phyloP scores from a whole-genome alignment of 495 filamentous ascomycete genomes.

The Penicillium verhagenii region DNA sequence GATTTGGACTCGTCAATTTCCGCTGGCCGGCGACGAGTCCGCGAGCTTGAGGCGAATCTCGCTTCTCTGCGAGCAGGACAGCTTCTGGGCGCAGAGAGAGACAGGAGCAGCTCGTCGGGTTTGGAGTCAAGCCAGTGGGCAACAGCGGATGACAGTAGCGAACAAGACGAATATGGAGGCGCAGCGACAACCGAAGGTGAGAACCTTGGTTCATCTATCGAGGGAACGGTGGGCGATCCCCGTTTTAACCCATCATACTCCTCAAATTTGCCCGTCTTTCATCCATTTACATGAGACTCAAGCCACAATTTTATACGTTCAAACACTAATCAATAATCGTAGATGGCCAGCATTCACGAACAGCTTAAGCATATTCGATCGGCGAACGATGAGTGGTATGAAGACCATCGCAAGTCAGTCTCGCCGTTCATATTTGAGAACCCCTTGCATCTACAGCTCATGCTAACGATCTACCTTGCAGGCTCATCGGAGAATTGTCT shows the following conservation, averaged over 20 bases:
- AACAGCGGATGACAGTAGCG: conserved; percentile 29
- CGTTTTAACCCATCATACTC: conserved; percentile 36
- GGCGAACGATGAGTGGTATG: conserved; percentile 47
- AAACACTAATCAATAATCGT: conserved; percentile 22
- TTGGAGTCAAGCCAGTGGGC: conserved; percentile 46
- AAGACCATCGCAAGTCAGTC: conserved; percentile 45
- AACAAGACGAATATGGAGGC: conserved; percentile 35
- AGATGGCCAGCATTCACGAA: conserved; percentile 54
- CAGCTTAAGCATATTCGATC: conserved; percentile 51
- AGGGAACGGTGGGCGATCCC: conserved; percentile 55
- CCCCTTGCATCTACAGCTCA: not conserved
- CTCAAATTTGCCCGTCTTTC: conserved; percentile 35
- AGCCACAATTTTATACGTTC: conserved; percentile 17
- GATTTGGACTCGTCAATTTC: conserved; percentile 43
- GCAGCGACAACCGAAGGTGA: conserved; percentile 49
- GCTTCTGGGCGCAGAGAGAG: conserved; percentile 10
- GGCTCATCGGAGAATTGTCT: conserved; percentile 44
- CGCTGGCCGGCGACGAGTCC: conserved; percentile 39
- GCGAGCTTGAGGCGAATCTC: conserved; percentile 48
- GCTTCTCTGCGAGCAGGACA: conserved; percentile 33
- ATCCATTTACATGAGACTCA: conserved; percentile 34
- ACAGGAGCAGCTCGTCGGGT: conserved; percentile 27
- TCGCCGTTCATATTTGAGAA: not conserved
- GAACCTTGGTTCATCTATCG: conserved; percentile 53
- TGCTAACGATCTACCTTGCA: conserved; percentile 10